Conservation (phyloP, 257 asterid genomes). For the Catharanthus roseus region DNA sequence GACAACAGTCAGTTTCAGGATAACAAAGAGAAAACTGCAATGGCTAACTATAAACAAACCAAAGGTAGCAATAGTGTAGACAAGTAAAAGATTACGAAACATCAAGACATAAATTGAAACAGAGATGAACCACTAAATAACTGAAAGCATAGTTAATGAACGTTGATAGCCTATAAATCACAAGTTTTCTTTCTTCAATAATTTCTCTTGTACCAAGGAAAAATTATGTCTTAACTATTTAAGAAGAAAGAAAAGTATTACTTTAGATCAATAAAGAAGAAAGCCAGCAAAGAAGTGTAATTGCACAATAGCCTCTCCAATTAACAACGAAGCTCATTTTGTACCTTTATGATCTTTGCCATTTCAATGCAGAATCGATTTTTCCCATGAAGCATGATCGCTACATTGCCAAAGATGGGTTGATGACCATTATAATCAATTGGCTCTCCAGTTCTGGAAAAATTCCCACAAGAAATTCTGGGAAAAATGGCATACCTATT, state of each 20-base stretch:
- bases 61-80: neutral
- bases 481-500: slow-evolving; percentile 58
- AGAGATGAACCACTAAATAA: neutral
- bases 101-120: too few relatives aligned
- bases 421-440: slow-evolving; percentile 24
- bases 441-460: slow-evolving; percentile 32
- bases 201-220: neutral
- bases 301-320: slow-evolving; percentile 7
- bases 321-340: neutral
- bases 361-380: slow-evolving; percentile 45
- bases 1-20: neutral
- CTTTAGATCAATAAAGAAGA: slow-evolving; percentile 13
- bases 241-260: slow-evolving; percentile 1
- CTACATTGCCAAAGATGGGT: slow-evolving; percentile 51
- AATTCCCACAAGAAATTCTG: slow-evolving; percentile 30
- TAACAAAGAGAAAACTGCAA: neutral
- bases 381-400: slow-evolving; percentile 72
- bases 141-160: neutral
- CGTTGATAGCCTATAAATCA: neutral
- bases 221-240: too few relatives aligned
- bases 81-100: neutral
- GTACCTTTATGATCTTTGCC: slow-evolving; percentile 60
- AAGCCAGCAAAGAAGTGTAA: slow-evolving; percentile 10
- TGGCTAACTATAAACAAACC: neutral
- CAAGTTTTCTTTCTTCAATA: neutral